Evolutionary conservation across 805 yeast species (phyloP).

Genomic region (Wickerhamomyces subpelliculosus): DNA sequence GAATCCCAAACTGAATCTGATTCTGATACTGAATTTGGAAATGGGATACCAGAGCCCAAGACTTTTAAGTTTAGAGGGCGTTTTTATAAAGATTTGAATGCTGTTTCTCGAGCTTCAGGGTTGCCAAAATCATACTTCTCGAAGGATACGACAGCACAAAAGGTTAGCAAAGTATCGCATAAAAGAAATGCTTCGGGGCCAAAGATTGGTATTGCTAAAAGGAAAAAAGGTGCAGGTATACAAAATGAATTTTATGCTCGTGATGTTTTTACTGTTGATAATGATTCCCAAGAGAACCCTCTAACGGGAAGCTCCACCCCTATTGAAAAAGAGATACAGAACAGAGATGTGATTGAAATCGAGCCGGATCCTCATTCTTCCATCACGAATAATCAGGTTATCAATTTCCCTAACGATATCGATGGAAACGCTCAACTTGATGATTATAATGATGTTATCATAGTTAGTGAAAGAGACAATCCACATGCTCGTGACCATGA

Average conservation of each 20-base stretch:
- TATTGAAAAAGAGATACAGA: no score
- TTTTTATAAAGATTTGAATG: constrained; percentile 12
- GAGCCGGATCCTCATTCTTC: no score
- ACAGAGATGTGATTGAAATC: no score
- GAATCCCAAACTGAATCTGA: not conserved
- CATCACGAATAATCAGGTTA: no score
- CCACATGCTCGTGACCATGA: no score
- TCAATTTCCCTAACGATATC: no score
- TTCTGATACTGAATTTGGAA: not conserved
- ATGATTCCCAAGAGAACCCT: constrained; percentile 3
- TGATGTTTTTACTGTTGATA: constrained; percentile 7
- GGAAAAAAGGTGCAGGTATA: constrained; percentile 3
- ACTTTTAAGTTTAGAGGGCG: constrained; percentile 13
- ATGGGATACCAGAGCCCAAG: no score
- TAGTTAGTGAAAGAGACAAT: no score
- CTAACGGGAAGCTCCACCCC: not conserved
- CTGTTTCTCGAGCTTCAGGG: constrained; percentile 13
- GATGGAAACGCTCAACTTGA: no score
- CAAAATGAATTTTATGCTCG: not conserved
- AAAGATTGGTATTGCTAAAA: constrained; percentile 19
- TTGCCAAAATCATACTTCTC: constrained; percentile 19
- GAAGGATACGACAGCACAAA: not conserved
- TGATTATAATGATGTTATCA: no score
- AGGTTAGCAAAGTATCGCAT: not conserved
- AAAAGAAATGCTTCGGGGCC: not conserved